These are phyloP conservation scores for Corniculantispora saksenae DNA, from an alignment of 2,329 filamentous ascomycete genomes.

Conservation along the genomic window DNA sequence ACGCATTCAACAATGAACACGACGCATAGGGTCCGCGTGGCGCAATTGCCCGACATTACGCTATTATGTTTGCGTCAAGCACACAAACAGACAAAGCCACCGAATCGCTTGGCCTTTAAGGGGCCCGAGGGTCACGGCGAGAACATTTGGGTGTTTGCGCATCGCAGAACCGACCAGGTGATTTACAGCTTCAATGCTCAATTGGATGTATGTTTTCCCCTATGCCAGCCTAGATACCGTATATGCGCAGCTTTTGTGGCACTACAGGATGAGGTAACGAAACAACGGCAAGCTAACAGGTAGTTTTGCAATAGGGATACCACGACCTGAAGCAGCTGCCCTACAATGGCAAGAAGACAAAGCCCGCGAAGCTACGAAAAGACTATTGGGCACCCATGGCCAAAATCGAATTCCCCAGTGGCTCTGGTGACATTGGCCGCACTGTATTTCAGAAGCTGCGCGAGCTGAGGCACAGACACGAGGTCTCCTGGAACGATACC, in stretches of 20 bases:
- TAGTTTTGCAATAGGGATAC: conserved; percentile 32
- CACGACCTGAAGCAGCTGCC: conserved; percentile 58
- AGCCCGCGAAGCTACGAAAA: conserved; percentile 63
- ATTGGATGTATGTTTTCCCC: conserved; percentile 41
- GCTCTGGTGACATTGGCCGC: conserved; percentile 55
- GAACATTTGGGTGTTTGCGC: conserved; percentile 57
- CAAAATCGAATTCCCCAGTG: conserved; percentile 57
- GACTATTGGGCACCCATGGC: conserved; percentile 68
- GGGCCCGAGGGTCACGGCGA: conserved; percentile 51
- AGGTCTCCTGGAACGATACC: conserved; percentile 59
- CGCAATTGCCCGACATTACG: conserved; percentile 19
- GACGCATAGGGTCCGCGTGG: conserved; percentile 16
- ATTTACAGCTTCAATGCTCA: conserved; percentile 52
- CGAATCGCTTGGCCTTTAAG: conserved; percentile 26
- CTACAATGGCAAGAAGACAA: conserved; percentile 68
- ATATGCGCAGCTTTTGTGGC: neutral
- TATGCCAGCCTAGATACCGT: neutral
- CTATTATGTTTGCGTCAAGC: conserved; percentile 18
- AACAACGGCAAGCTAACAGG: neutral
- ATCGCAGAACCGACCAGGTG: conserved; percentile 52
- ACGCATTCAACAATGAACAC: conserved; percentile 16
- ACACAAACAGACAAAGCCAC: conserved; percentile 5
- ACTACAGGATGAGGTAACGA: neutral
- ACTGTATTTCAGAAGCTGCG: conserved; percentile 64
- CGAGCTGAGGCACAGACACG: conserved; percentile 64